Percentiles rank a stretch among this genome's conserved stretches.
Evolutionary conservation across 352 stramenopile genomes (phyloP).

Genomic region (Globisporangium mamillatum): DNA sequence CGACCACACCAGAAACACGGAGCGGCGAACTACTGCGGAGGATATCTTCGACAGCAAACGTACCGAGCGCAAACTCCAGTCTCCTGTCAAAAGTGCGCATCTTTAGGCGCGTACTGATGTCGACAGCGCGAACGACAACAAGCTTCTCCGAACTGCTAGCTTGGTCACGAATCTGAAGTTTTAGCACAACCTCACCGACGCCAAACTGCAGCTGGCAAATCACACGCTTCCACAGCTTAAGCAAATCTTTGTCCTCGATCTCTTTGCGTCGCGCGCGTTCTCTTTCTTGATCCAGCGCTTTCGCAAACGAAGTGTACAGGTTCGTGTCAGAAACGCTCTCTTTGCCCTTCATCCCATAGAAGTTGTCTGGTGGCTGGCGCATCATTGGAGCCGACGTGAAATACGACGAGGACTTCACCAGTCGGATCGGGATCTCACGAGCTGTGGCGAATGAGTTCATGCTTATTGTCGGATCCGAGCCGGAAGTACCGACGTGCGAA

Average conservation of each 20-base stretch:
- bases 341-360: slow-evolving; percentile 14
- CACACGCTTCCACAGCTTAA: slow-evolving; percentile 79
- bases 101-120: slow-evolving; percentile 63
- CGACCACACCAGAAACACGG: slow-evolving; percentile 1
- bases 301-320: slow-evolving; percentile 35
- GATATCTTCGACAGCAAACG: slow-evolving; percentile 74
- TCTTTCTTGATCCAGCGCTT: slow-evolving; percentile 34
- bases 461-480: slow-evolving; percentile 14
- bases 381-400: slow-evolving; percentile 18
- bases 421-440: slow-evolving; percentile 17
- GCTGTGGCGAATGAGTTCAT: slow-evolving; percentile 5
- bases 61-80: slow-evolving; percentile 70
- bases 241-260: slow-evolving; percentile 60
- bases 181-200: slow-evolving; percentile 47
- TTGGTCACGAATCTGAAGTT: slow-evolving; percentile 54
- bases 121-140: slow-evolving; percentile 45
- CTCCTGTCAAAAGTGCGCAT: slow-evolving; percentile 65
- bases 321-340: slow-evolving; percentile 26
- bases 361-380: background rate
- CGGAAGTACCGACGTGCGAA: background rate
- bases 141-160: slow-evolving; percentile 39
- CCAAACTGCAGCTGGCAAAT: slow-evolving; percentile 59
- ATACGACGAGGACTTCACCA: slow-evolving; percentile 25
- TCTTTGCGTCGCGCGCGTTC: slow-evolving; percentile 44
- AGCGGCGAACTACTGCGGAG: slow-evolving; percentile 23